A percentile compares a stretch with the other conserved stretches of the same genome.
Evolutionary conservation across 2,329 filamentous ascomycete genomes (phyloP).

Genomic region (Diaporthe sp.): DNA sequence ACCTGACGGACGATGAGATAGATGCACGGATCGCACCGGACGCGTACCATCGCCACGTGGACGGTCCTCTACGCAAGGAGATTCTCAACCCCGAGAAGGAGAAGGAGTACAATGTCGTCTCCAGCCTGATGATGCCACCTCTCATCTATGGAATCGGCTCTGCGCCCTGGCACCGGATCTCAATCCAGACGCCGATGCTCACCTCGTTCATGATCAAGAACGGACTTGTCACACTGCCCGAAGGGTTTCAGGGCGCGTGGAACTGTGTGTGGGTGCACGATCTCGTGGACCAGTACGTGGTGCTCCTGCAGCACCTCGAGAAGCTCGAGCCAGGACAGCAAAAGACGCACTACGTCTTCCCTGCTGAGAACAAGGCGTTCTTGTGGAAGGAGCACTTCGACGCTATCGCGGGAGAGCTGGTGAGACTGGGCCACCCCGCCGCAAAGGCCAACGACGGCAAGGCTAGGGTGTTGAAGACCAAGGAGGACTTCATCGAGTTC

Average conservation of each 20-base stretch:
- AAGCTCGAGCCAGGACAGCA: constrained; percentile 33
- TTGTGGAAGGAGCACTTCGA: constrained; percentile 35
- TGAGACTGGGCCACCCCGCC: constrained; percentile 29
- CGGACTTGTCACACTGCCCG: constrained; percentile 27
- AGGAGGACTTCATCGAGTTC: constrained; percentile 34
- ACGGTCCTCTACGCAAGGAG: constrained; percentile 28
- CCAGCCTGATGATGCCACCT: constrained; percentile 35
- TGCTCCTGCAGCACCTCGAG: constrained; percentile 31
- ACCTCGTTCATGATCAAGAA: constrained; percentile 33
- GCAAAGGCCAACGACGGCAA: constrained; percentile 28
- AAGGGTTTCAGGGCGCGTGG: constrained; percentile 25
- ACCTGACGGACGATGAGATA: constrained; percentile 31
- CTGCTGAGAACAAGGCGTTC: constrained; percentile 31
- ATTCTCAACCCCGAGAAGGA: constrained; percentile 29
- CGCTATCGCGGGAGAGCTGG: constrained; percentile 31
- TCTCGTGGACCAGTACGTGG: constrained; percentile 31
- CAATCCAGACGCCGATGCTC: constrained; percentile 35
- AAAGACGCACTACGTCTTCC: constrained; percentile 34
- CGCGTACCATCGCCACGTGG: constrained; percentile 34
- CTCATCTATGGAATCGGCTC: constrained; percentile 34
- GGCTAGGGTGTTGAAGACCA: constrained; percentile 17
- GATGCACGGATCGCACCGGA: constrained; percentile 30
- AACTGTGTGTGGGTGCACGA: constrained; percentile 36
- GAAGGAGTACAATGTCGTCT: constrained; percentile 33
- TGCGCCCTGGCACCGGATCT: constrained; percentile 30